phyloP scores from a whole-genome alignment of 164 flowering plant species.

The Macadamia tetraphylla region DNA sequence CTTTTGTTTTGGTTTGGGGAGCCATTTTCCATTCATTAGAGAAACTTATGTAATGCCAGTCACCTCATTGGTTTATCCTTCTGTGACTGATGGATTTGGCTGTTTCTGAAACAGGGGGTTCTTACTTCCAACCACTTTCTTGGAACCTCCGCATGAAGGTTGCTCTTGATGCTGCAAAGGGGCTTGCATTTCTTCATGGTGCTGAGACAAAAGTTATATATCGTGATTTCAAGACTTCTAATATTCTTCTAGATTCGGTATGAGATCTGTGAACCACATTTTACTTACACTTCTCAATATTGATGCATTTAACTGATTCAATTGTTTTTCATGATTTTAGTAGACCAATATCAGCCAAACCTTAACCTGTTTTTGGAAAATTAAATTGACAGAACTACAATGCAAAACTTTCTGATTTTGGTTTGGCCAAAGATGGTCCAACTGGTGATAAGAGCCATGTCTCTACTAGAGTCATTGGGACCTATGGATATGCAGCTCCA shows the following conservation, averaged over 20 bases:
- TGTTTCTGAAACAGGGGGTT: slow-evolving; percentile 22
- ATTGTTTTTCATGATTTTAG: neutral
- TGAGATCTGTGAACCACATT: neutral
- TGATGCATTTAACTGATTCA: neutral
- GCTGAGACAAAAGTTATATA: slow-evolving; percentile 28
- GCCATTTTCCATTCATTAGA: neutral
- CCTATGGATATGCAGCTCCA: slow-evolving; percentile 92
- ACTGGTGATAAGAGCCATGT: slow-evolving; percentile 80
- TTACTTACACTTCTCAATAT: neutral
- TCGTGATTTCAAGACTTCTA: slow-evolving; percentile 28
- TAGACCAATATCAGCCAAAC: neutral
- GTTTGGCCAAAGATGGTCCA: slow-evolving; percentile 89
- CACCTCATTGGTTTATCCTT: neutral
- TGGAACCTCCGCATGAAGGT: slow-evolving; percentile 35
- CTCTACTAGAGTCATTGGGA: slow-evolving; percentile 82
- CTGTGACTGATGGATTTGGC: neutral
- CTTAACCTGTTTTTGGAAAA: neutral
- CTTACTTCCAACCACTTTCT: slow-evolving; percentile 31
- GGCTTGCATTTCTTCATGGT: slow-evolving; percentile 38
- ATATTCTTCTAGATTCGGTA: slow-evolving; percentile 31
- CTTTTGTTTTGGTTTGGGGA: too few species aligned
- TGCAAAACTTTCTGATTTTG: slow-evolving; percentile 90
- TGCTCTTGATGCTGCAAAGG: slow-evolving; percentile 35
- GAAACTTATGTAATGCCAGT: neutral
- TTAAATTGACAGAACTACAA: slow-evolving; percentile 42